Percentiles rank a stretch among this genome's conserved stretches.
Conservation (phyloP, 2,329 filamentous ascomycete species). For the Trichoderma endophyticum region DNA sequence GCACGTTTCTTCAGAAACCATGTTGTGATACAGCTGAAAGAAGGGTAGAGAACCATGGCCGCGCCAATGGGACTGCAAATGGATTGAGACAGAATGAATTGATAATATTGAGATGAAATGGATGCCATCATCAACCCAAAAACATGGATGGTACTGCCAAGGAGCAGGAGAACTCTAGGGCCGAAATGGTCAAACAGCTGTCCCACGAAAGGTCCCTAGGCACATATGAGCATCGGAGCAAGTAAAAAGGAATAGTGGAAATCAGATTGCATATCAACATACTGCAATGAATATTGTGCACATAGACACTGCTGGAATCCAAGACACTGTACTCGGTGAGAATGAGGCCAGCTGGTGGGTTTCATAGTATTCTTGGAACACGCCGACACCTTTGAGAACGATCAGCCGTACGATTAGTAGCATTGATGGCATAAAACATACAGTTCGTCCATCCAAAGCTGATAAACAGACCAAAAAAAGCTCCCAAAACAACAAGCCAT, state of each 20-base stretch:
- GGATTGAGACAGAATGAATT: not conserved
- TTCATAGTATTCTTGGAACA: not conserved
- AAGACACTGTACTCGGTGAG: not conserved
- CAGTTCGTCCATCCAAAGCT: constrained; percentile 1
- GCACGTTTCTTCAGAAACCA: not conserved
- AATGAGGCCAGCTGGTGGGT: not conserved
- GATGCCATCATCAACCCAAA: not conserved
- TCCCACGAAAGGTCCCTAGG: not conserved
- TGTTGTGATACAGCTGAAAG: not conserved
- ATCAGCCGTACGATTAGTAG: not conserved
- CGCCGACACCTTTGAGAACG: not conserved
- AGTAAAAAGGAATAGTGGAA: not conserved
- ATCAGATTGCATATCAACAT: not conserved
- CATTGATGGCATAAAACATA: not conserved
- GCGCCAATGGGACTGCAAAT: not conserved
- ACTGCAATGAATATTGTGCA: not conserved
- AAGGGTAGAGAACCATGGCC: not conserved
- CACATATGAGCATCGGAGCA: not conserved
- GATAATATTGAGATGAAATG: not conserved
- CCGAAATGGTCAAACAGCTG: not conserved
- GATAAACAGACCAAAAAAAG: not conserved
- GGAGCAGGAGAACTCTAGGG: not conserved
- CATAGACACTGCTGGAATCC: not conserved
- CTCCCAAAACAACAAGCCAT: not conserved
- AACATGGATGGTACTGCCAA: not conserved